Conservation (phyloP, 441 rosid genomes). For the Mallotus repandus region DNA sequence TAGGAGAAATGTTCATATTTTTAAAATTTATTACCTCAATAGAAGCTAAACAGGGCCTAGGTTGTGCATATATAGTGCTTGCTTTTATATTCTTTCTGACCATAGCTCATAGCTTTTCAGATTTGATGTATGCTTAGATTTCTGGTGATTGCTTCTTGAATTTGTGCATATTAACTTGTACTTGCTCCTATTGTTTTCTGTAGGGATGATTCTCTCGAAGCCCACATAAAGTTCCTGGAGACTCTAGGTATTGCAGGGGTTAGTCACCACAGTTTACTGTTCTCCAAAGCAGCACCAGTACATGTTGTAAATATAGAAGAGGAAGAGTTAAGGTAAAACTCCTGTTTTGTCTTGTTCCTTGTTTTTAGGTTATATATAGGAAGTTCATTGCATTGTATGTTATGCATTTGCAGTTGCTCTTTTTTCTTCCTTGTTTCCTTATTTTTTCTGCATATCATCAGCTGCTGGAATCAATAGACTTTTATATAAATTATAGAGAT, state of each 20-base stretch:
- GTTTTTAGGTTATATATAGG: not conserved
- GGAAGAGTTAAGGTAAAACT: slow-evolving; percentile 53
- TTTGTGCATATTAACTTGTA: not conserved
- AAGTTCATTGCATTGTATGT: not conserved
- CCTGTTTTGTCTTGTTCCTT: not conserved
- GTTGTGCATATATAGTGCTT: no score
- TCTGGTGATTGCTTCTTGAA: not conserved
- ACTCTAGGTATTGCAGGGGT: slow-evolving; percentile 88
- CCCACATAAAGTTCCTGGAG: slow-evolving; percentile 65
- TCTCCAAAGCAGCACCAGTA: slow-evolving; percentile 77
- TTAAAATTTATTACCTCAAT: no score
- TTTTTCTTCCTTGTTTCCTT: slow-evolving; percentile 3
- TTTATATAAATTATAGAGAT: not conserved
- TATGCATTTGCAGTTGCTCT: not conserved
- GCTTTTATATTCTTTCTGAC: not conserved
- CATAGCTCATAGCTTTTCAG: not conserved
- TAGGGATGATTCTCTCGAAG: slow-evolving; percentile 66
- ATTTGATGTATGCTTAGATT: not conserved
- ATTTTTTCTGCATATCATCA: slow-evolving; percentile 1
- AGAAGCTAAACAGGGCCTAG: no score
- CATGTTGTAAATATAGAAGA: slow-evolving; percentile 61
- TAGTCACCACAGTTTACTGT: slow-evolving; percentile 91
- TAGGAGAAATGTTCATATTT: no score
- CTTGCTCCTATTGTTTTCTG: not conserved
- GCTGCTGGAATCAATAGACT: not conserved